Conservation (phyloP, 768 basidiomycete genomes). For the Hypholoma fasciculare region DNA sequence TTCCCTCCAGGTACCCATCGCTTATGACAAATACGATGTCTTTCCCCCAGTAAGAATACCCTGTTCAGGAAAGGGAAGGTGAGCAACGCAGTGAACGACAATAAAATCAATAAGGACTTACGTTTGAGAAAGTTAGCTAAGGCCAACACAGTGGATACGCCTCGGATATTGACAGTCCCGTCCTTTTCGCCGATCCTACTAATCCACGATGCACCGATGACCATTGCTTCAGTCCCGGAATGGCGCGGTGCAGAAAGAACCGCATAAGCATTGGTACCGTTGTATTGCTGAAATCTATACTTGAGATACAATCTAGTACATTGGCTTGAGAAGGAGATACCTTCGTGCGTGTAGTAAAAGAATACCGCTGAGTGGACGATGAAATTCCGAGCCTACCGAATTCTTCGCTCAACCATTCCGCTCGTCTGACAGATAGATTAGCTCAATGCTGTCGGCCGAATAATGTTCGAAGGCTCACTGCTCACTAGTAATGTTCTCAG, state of each 20-base stretch:
- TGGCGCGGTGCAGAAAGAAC: constrained; percentile 81
- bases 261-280: constrained; percentile 83
- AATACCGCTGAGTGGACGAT: constrained; percentile 69
- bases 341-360: constrained; percentile 48
- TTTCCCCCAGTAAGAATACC: constrained; percentile 91
- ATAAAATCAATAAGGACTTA: constrained; percentile 31
- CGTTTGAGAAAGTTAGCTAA: constrained; percentile 85
- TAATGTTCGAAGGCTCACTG: constrained; percentile 53
- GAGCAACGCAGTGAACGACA: background rate
- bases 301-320: background rate
- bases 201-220: constrained; percentile 90
- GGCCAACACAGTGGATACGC: constrained; percentile 81
- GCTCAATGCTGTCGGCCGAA: background rate
- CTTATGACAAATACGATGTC: constrained; percentile 89
- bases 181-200: constrained; percentile 62
- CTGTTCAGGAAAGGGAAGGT: constrained; percentile 35
- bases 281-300: constrained; percentile 38
- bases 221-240: constrained; percentile 92
- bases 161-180: constrained; percentile 75
- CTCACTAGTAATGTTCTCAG: constrained; percentile 62
- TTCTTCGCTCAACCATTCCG: constrained; percentile 57
- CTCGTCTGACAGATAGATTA: constrained; percentile 48
- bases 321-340: constrained; percentile 38
- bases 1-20: constrained; percentile 87
- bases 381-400: constrained; percentile 77